Evolutionary conservation across 2,329 filamentous ascomycete genomes (phyloP).

Genomic region (Diaporthe velutina): DNA sequence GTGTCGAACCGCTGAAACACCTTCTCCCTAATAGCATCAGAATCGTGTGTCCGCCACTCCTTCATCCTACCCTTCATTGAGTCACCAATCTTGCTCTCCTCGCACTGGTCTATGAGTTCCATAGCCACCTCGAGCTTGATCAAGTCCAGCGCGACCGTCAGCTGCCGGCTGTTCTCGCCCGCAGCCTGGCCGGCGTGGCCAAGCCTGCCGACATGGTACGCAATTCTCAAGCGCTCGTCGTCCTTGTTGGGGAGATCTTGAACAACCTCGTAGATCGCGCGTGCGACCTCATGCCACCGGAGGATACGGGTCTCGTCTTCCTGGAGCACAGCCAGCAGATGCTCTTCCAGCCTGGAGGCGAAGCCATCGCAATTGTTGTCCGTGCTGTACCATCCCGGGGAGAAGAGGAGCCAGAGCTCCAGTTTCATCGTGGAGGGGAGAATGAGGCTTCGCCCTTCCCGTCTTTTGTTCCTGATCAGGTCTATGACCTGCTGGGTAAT

Average conservation of each 20-base stretch:
- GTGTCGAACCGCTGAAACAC: conserved; percentile 17
- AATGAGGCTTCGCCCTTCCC: not conserved
- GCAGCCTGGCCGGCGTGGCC: not conserved
- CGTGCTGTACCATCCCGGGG: not conserved
- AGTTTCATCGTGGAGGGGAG: conserved; percentile 16
- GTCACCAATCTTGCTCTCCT: not conserved
- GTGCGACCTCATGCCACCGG: conserved; percentile 12
- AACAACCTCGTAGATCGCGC: not conserved
- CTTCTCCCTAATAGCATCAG: conserved; percentile 11
- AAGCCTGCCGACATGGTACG: conserved; percentile 3
- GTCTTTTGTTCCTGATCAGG: not conserved
- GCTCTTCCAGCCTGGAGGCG: not conserved
- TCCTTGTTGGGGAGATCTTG: not conserved
- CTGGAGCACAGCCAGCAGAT: not conserved
- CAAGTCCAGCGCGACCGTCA: conserved; percentile 6
- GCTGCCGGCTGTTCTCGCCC: not conserved
- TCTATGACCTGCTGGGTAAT: not conserved
- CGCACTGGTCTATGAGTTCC: not conserved
- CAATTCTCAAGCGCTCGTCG: not conserved
- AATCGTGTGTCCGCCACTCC: conserved; percentile 11
- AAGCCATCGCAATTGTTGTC: not conserved
- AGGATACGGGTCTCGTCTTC: not conserved
- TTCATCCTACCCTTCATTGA: not conserved
- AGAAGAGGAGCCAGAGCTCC: conserved; percentile 23
- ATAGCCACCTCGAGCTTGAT: conserved; percentile 25